Base-by-base conservation (phyloP, 805 yeast species). In the Saturnispora sanitii region DNA sequence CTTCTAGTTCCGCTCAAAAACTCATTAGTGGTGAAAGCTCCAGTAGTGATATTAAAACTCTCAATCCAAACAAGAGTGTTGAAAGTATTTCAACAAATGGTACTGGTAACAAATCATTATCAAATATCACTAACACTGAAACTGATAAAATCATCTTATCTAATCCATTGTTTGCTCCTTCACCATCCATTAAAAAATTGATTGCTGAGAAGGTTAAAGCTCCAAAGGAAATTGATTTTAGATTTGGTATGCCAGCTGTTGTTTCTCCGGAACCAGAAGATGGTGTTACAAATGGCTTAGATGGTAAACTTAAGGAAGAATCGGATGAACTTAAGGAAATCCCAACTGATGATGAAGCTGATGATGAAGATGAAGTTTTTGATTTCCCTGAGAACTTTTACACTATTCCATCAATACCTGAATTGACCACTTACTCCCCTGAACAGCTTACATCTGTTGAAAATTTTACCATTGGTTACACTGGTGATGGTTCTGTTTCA, bases 391-490 rank as follows among this genome's bases (percentile, higher is more conserved):
- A 82, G 37, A 95, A 88, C 5, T 92, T 88, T 62, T 92, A 92
- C 84, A 80, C 79, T 40, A 74, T 83, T 5, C 98, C 98, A 15
- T 67, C 86, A 2, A 54, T 80, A 29, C 72, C 77, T 4, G 77
- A 77, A 37, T 64, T 92, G 39, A 69, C 72, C 41, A 60, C 67
- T 15, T 67, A 74, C 70, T 58, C 85, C 0, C 65, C 83, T 29
- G 61, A 75, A 8, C 80, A 85, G 45, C 69, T 86, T 37, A 75
- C 81, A 41, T 53, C 70, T 5, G 81, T 92, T 19, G 51, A 67
- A 15, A 67, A 77, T 40, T 77, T 88, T 56, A 71, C 71, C 13
- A 75, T 92, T 45, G 98, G 97, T 4, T 79, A 92, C 48, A 71
- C 71, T 46, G 79, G 79, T 42, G 76, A 67, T 53, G 99, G 98